phyloP scores from a whole-genome alignment of 768 basidiomycete genomes.

The Suillus fuscotomentosus region DNA sequence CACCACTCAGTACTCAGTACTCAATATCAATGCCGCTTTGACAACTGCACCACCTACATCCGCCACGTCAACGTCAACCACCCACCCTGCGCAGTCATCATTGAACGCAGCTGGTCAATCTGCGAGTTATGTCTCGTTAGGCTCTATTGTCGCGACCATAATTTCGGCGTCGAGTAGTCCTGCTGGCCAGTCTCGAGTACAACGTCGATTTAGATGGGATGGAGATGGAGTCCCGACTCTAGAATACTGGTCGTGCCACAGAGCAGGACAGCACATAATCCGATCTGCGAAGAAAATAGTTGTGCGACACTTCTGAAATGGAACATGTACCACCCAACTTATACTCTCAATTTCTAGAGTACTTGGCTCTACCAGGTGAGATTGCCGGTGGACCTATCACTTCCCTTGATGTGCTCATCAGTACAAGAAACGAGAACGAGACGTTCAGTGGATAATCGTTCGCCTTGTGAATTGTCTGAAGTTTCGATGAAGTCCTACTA shows the following conservation, averaged over 20 bases:
- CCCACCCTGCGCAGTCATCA: no score
- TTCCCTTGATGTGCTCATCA: not conserved
- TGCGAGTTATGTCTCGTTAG: slow-evolving; percentile 28
- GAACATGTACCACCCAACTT: not conserved
- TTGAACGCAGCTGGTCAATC: slow-evolving; percentile 2
- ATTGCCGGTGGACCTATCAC: not conserved
- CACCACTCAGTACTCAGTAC: no score
- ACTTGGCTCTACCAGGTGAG: not conserved
- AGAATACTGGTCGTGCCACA: not conserved
- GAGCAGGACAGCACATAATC: not conserved
- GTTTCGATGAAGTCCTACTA: no score
- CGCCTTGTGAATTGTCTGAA: not conserved
- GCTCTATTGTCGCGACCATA: slow-evolving; percentile 44
- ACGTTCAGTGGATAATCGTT: not conserved
- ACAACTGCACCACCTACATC: no score
- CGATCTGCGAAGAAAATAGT: not conserved
- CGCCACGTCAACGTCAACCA: no score
- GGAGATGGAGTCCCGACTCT: not conserved
- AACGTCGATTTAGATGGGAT: not conserved
- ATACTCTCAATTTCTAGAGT: not conserved
- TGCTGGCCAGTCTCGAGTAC: slow-evolving; percentile 39
- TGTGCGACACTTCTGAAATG: not conserved
- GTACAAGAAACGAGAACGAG: not conserved
- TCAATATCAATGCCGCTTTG: no score
- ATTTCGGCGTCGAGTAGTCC: slow-evolving; percentile 40